Percentiles rank a stretch among this genome's conserved stretches.
Conservation (phyloP, 352 stramenopile genomes). For the Phytophthora quininea region DNA sequence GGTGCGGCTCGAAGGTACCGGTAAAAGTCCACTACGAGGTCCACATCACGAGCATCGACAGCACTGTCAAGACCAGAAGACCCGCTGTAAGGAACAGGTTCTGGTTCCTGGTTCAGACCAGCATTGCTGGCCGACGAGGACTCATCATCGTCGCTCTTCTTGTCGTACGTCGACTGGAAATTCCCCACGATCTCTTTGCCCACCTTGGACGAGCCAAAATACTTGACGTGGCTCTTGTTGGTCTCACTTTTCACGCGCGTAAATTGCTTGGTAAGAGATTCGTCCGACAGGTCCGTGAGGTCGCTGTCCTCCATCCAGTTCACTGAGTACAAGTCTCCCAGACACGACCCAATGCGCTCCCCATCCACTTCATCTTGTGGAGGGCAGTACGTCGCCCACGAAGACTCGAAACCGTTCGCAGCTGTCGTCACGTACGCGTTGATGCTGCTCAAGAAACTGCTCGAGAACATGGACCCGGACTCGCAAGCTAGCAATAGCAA, state of each 20-base stretch:
- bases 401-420: slow-evolving; percentile 87
- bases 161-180: slow-evolving; percentile 83
- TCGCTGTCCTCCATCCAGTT: slow-evolving; percentile 94
- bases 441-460: slow-evolving; percentile 73
- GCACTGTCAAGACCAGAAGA: slow-evolving; percentile 25
- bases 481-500: slow-evolving; percentile 73
- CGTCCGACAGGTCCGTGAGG: slow-evolving; percentile 70
- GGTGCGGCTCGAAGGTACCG: slow-evolving; percentile 64
- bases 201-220: slow-evolving; percentile 67
- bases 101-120: neutral
- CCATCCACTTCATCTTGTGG: slow-evolving; percentile 77
- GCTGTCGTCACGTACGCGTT: slow-evolving; percentile 91
- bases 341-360: slow-evolving; percentile 74
- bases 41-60: slow-evolving; percentile 73
- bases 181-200: slow-evolving; percentile 82
- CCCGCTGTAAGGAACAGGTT: neutral
- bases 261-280: slow-evolving; percentile 85
- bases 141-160: slow-evolving; percentile 30
- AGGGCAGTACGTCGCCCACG: slow-evolving; percentile 91
- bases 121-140: slow-evolving; percentile 9
- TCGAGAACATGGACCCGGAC: slow-evolving; percentile 91
- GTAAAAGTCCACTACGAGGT: slow-evolving; percentile 82
- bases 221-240: slow-evolving; percentile 82
- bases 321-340: slow-evolving; percentile 90
- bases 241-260: slow-evolving; percentile 73